Base-by-base conservation (phyloP, 257 asterid genomes). In the Jacaranda mimosifolia region DNA sequence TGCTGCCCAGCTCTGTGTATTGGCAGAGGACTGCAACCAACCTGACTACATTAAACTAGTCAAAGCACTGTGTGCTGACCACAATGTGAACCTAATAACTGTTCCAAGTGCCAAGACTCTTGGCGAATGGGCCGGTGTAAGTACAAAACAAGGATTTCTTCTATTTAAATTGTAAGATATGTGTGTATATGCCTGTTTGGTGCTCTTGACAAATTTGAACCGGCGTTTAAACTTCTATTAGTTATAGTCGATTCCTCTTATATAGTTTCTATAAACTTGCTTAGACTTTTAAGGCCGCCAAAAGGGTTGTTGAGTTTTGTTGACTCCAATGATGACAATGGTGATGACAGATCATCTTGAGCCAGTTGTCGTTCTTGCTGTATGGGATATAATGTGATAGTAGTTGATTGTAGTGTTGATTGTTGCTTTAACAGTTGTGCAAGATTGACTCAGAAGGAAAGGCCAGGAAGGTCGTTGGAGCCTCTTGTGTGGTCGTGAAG, bases 391-490 rank as follows among this genome's bases (percentile, higher is more conserved):
- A 7, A 5, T 7, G 49, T 32, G 68, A 58, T 53, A 55, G 59
- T 65, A 19, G 19, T 68, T 80, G 80, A 80, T 48, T 67, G 51
- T 56, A 74, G 83, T 80, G 76, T 80, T 74, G 63, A 75, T 36
- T 68, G 64, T 15, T 63, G 49, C 12, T 40, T 38, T 67, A 6
- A 19, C 86, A 89, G 94, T 76, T 89, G 70, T 87, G 94, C 84
- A 87, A 89, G 86, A 87, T 89, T 6, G 94, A 89, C 36, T 84
- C 92, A 0, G 94, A 87, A 70, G 92, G 92, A 4, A 89, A 87
- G 68, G 94, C 91, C 13, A 80, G 94, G 85, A 89, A 89, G 78
- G 91, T 87, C 21, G 92, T 87, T 12, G 94, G 94, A 3, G 86
- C 89, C 64, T 85, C 91, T 1, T 89, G 91, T 53, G 87, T 87